Conservation (phyloP, 2,329 filamentous ascomycete species). For the Emydomyces testavorans region DNA sequence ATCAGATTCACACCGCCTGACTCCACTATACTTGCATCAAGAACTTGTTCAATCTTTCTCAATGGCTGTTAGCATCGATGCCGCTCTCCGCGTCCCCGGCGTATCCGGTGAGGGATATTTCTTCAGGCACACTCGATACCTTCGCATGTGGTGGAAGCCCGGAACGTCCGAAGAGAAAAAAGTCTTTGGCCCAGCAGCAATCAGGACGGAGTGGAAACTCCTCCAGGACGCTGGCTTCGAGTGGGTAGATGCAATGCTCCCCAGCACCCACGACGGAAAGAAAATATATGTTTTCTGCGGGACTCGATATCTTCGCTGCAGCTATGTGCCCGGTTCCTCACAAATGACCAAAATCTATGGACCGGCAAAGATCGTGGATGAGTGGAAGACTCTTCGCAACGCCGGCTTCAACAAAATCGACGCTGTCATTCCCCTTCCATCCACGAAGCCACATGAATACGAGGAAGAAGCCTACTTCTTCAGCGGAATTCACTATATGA, state of each 20-base stretch:
- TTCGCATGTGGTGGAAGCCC: slow-evolving; percentile 11
- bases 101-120: slow-evolving; percentile 3
- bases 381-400: slow-evolving; percentile 6
- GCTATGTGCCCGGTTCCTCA: slow-evolving; percentile 1
- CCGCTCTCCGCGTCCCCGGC: slow-evolving; percentile 3
- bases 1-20: not conserved
- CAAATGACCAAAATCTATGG: slow-evolving; percentile 3
- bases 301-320: not conserved
- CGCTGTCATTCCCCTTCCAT: slow-evolving; percentile 11
- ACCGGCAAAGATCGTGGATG: slow-evolving; percentile 3
- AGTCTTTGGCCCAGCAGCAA: slow-evolving; percentile 4
- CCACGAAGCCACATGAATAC: not conserved
- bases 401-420: slow-evolving; percentile 5
- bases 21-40: not conserved
- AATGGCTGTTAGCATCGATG: slow-evolving; percentile 4
- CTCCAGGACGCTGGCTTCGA: slow-evolving; percentile 5
- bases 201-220: slow-evolving; percentile 6
- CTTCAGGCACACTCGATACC: slow-evolving; percentile 4
- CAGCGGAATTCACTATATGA: slow-evolving; percentile 1
- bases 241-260: slow-evolving; percentile 5
- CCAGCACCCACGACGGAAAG: not conserved
- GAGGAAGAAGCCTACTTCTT: slow-evolving; percentile 11
- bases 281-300: slow-evolving; percentile 8
- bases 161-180: slow-evolving; percentile 5
- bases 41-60: not conserved